Evolutionary conservation across 208 protist species (phyloP).

Genomic region (Phytomonas sp.): DNA sequence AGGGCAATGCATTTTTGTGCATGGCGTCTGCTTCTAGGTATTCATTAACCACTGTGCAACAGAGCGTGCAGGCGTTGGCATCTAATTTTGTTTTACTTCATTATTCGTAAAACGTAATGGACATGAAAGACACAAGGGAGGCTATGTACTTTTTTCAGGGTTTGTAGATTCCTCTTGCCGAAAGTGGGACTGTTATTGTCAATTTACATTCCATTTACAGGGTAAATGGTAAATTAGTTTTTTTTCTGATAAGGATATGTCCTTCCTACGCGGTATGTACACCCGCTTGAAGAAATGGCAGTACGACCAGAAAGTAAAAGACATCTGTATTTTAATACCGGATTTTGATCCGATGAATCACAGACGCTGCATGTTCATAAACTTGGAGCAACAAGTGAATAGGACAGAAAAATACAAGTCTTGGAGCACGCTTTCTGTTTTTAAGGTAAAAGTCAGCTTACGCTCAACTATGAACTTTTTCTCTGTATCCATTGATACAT

Average conservation of each 20-base stretch:
- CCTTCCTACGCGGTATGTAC: neutral
- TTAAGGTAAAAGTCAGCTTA: neutral
- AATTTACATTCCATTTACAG: neutral
- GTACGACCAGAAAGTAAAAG: neutral
- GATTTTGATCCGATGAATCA: neutral
- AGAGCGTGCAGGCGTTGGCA: conserved; percentile 44
- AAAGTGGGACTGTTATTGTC: neutral
- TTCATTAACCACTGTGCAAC: conserved; percentile 22
- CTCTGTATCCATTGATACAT: neutral
- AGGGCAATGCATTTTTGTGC: conserved; percentile 63
- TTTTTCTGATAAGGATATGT: neutral
- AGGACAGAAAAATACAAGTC: neutral
- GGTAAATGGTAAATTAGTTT: neutral
- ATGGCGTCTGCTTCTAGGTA: conserved; percentile 28
- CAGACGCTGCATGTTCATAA: neutral
- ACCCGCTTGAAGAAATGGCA: neutral
- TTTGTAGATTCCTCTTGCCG: neutral
- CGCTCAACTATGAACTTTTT: neutral
- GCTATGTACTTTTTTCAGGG: neutral
- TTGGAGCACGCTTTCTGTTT: neutral
- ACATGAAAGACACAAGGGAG: neutral
- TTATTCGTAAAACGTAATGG: conserved; percentile 1
- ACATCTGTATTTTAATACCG: neutral
- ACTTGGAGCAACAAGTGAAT: neutral
- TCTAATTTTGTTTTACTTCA: conserved; percentile 20